phyloP scores from a whole-genome alignment of 2,329 filamentous ascomycete species.

The Venturia carpophila region DNA sequence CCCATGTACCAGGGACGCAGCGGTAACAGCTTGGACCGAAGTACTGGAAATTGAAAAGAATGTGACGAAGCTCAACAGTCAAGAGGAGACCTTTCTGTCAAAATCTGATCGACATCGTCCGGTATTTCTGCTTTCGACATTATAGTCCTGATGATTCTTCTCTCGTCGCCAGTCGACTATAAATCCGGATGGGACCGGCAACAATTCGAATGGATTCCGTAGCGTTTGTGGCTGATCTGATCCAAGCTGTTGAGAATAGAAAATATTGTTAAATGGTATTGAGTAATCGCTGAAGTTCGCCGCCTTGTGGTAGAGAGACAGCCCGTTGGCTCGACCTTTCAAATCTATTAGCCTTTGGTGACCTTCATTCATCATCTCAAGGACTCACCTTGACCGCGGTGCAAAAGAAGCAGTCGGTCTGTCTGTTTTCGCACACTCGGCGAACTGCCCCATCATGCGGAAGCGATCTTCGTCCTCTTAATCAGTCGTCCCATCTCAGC shows the following conservation, averaged over 20 bases:
- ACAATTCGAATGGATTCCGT: no score
- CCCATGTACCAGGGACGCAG: no score
- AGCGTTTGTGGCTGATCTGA: no score
- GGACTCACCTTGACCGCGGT: neutral
- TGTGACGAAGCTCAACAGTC: no score
- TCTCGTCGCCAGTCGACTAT: no score
- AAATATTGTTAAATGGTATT: neutral
- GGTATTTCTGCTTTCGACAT: no score
- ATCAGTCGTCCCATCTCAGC: neutral
- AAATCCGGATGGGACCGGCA: no score
- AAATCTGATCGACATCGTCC: no score
- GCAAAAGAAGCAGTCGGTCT: neutral
- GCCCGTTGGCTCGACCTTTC: neutral
- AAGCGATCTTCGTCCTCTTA: neutral
- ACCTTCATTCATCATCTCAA: neutral
- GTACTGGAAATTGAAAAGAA: no score
- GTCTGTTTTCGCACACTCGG: neutral
- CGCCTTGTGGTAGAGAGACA: neutral
- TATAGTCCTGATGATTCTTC: no score
- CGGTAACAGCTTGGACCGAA: no score
- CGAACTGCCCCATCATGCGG: neutral
- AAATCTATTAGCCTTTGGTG: neutral
- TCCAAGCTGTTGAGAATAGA: neutral
- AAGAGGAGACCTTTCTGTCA: no score
- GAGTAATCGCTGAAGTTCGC: neutral